Conservation (phyloP, 805 yeast species). For the Cyberlindnera subsufficiens region DNA sequence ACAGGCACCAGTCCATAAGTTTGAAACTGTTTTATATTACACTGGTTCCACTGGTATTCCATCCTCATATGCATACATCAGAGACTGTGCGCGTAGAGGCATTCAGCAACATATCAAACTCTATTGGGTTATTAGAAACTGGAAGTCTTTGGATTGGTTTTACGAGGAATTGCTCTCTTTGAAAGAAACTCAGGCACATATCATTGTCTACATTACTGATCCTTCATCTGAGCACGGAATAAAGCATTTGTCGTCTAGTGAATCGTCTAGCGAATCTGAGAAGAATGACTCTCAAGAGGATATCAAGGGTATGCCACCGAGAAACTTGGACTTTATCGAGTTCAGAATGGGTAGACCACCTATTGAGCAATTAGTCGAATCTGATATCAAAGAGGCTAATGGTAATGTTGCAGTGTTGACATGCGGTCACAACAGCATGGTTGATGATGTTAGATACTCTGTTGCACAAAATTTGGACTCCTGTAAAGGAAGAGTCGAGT, state of each 20-base stretch:
- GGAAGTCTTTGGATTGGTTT: slow-evolving; percentile 47
- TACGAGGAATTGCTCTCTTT: slow-evolving; percentile 35
- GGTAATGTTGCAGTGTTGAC: slow-evolving; percentile 41
- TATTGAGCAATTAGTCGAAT: slow-evolving; percentile 29
- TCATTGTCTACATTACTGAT: slow-evolving; percentile 18
- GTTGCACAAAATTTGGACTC: slow-evolving; percentile 30
- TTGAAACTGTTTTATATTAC: slow-evolving; percentile 34
- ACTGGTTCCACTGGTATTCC: slow-evolving; percentile 53
- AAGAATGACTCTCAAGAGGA: slow-evolving; percentile 2
- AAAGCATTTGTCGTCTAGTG: slow-evolving; percentile 7
- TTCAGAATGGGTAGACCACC: slow-evolving; percentile 43
- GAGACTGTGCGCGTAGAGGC: slow-evolving; percentile 17
- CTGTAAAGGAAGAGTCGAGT: slow-evolving; percentile 40
- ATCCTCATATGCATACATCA: slow-evolving; percentile 39
- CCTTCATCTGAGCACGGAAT: slow-evolving; percentile 14
- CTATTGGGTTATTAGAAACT: slow-evolving; percentile 60
- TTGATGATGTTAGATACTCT: slow-evolving; percentile 43
- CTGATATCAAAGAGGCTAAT: slow-evolving; percentile 32
- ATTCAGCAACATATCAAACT: slow-evolving; percentile 35
- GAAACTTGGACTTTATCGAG: slow-evolving; percentile 24
- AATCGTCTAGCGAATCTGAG: slow-evolving; percentile 3
- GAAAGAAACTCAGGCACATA: slow-evolving; percentile 9
- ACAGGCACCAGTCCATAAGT: slow-evolving; percentile 28
- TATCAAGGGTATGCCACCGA: slow-evolving; percentile 4
- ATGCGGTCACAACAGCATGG: slow-evolving; percentile 51